Evolutionary conservation across 495 filamentous ascomycete species (phyloP), one percentile per base, ranked within the genome.

Genomic region (Neurospora sp.): DNA sequence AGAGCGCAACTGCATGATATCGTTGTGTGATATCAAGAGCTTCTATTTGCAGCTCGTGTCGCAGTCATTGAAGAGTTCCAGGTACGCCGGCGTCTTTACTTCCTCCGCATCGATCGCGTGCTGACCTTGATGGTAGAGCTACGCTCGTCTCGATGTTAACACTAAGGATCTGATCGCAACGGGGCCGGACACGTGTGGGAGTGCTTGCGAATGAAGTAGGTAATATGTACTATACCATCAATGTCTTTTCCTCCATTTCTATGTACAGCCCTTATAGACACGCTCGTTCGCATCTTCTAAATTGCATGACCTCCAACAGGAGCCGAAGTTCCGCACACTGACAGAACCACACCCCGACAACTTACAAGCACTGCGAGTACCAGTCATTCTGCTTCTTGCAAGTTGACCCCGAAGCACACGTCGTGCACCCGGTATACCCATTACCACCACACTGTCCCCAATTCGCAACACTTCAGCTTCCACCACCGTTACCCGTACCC

Each of bases 391-490:
- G 27, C 69, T 68, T 61, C 41, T 7, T 73, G 75, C 79, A 80
- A 8, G 75, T 78, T 27, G 75, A 74, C 27, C 79, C 75, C 20
- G 45, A 41, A 38, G 74, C 76, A 71, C 80, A 82, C 7, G 47
- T 68, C 10, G 76, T 77, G 77, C 78, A 81, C 14, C 80, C 80
- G 0, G 44, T 73, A 41, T 41, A 82, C 20, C 78, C 77, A 39
- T 20, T 72, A 27, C 82, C 82, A 42, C 81, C 82, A 74, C 81
- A 83, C 73, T 83, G 82, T 37, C 73, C 75, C 53, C 75, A 84
- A 71, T 79, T 79, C 22, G 77, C 70, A 38, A 78, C 75, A 3
- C 70, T 71, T 41, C 81, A 81, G 8, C 59, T 31, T 16, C 45
- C 20, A 27, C 16, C 69, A 2, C 71, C 27, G 41, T 53, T 75